Percentiles rank a stretch among this genome's conserved stretches.
Evolutionary conservation across 2,329 filamentous ascomycete species (phyloP).

Genomic region (Trichoderma afroharzianum): DNA sequence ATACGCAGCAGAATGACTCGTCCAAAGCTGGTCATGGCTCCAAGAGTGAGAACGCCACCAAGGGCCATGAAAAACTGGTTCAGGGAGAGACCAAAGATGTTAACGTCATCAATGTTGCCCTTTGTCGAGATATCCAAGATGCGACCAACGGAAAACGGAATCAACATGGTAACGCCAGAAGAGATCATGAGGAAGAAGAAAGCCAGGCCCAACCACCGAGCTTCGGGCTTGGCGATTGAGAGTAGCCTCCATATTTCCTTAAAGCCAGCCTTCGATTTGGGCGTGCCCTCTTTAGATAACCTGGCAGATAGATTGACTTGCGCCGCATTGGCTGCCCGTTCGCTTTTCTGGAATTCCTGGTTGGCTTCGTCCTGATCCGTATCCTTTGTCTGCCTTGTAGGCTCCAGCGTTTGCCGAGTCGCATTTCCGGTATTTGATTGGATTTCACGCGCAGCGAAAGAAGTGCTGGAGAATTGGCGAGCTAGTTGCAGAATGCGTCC

Average conservation of each 20-base stretch:
- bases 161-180: slow-evolving; percentile 89
- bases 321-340: slow-evolving; percentile 80
- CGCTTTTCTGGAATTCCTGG: slow-evolving; percentile 60
- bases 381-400: slow-evolving; percentile 17
- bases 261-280: slow-evolving; percentile 56
- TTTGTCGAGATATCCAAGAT: slow-evolving; percentile 90
- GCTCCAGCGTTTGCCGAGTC: slow-evolving; percentile 22
- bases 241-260: slow-evolving; percentile 82
- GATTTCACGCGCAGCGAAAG: slow-evolving; percentile 24
- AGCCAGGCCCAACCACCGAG: slow-evolving; percentile 71
- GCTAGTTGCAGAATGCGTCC: slow-evolving; percentile 20
- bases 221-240: slow-evolving; percentile 83
- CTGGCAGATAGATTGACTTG: slow-evolving; percentile 87
- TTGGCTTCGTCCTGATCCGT: slow-evolving; percentile 33
- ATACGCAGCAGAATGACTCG: slow-evolving; percentile 90
- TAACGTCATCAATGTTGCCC: slow-evolving; percentile 59
- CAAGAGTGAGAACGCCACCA: slow-evolving; percentile 70
- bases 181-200: slow-evolving; percentile 85
- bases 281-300: slow-evolving; percentile 75
- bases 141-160: slow-evolving; percentile 94
- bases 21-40: slow-evolving; percentile 88
- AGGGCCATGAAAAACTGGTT: slow-evolving; percentile 86
- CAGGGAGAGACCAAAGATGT: slow-evolving; percentile 78
- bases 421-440: slow-evolving; percentile 37
- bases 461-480: slow-evolving; percentile 31